Percentiles rank a stretch among this genome's conserved stretches.
Evolutionary conservation across 2,329 filamentous ascomycete species (phyloP).

Genomic region (Calonectria pseudoreteaudii): DNA sequence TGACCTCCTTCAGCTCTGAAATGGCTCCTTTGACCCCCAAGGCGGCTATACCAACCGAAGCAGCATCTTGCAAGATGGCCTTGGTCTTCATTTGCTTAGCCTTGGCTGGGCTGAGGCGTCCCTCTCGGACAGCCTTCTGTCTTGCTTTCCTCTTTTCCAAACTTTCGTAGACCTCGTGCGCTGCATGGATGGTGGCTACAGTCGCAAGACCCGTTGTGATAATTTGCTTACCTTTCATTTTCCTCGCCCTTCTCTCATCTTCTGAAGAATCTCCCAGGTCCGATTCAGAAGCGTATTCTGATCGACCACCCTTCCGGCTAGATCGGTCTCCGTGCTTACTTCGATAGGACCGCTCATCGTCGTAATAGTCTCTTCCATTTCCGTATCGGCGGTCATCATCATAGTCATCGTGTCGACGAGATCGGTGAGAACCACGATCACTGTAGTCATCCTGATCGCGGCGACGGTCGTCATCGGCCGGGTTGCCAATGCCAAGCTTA

Average conservation of each 20-base stretch:
- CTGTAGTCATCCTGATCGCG: conserved; percentile 60
- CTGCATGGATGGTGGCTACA: conserved; percentile 71
- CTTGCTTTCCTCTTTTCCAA: conserved; percentile 67
- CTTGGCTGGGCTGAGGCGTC: conserved; percentile 61
- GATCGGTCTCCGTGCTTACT: conserved; percentile 53
- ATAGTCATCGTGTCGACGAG: conserved; percentile 56
- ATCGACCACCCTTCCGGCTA: conserved; percentile 53
- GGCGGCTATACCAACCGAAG: conserved; percentile 69
- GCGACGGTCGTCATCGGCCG: conserved; percentile 52
- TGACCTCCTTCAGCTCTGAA: conserved; percentile 67
- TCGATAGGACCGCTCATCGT: conserved; percentile 59
- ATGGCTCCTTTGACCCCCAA: conserved; percentile 69
- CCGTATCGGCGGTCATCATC: conserved; percentile 59
- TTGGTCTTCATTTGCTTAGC: conserved; percentile 69
- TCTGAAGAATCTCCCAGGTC: conserved; percentile 70
- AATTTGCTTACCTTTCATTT: conserved; percentile 73
- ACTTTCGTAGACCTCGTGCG: conserved; percentile 68
- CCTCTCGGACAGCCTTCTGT: conserved; percentile 65
- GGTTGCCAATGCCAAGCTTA: conserved; percentile 70
- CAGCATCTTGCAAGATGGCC: conserved; percentile 68
- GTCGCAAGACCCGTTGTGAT: conserved; percentile 67
- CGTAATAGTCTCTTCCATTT: conserved; percentile 57
- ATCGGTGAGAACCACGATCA: conserved; percentile 55
- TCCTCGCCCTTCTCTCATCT: conserved; percentile 65
- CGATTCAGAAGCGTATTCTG: conserved; percentile 63